Percentiles rank a stretch among this genome's conserved stretches.
These are phyloP conservation scores for Ogataea allantospora DNA, from an alignment of 805 yeast species.

Conservation along the genomic window DNA sequence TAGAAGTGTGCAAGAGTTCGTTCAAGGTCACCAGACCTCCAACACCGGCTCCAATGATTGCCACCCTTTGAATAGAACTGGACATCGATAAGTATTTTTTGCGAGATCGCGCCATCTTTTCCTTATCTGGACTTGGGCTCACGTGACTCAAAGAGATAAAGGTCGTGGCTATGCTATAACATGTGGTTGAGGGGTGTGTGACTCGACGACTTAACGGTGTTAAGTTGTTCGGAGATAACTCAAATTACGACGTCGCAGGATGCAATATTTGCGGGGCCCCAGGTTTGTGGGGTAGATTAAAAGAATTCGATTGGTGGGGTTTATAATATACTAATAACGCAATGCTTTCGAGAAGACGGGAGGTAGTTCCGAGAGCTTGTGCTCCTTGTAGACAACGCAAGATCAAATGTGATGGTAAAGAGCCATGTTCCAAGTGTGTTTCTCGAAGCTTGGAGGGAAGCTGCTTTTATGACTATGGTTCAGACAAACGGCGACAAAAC, in stretches of 20 bases:
- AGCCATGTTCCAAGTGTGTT: constrained; percentile 22
- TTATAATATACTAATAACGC: not conserved
- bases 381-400: constrained; percentile 4
- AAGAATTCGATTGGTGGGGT: constrained; percentile 1
- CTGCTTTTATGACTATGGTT: constrained; percentile 2
- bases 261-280: not conserved
- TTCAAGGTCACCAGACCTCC: constrained; percentile 29
- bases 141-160: too few species aligned
- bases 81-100: not conserved
- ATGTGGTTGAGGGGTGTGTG: too few species aligned
- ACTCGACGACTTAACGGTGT: too few species aligned
- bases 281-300: too few species aligned
- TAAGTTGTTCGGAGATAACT: too few species aligned
- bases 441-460: constrained; percentile 27
- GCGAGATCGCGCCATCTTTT: not conserved
- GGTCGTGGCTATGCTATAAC: too few species aligned
- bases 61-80: constrained; percentile 25
- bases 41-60: constrained; percentile 36
- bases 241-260: not conserved
- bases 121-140: too few species aligned
- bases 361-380: constrained; percentile 4
- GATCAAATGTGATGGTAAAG: constrained; percentile 5
- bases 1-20: constrained; percentile 31
- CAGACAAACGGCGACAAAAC: constrained; percentile 6
- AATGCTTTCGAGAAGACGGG: constrained; percentile 1